Evolutionary conservation across 2,329 filamentous ascomycete genomes (phyloP).

Genomic region (Botrytis aclada): DNA sequence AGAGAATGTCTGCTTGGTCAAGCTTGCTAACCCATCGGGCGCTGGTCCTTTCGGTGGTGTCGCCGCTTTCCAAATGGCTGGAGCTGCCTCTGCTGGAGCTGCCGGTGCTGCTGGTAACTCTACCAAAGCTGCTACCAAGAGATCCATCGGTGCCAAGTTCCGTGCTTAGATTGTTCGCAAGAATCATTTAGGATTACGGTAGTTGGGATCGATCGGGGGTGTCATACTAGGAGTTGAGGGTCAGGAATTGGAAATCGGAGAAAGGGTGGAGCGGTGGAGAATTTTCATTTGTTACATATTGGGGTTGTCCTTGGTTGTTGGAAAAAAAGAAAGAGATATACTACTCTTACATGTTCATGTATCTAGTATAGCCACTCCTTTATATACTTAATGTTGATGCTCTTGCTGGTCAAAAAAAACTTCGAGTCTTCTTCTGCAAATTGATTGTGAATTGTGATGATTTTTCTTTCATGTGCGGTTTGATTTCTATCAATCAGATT

Average conservation of each 20-base stretch:
- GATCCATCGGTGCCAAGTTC: slow-evolving; percentile 20
- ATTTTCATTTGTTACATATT: not conserved
- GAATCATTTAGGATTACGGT: not conserved
- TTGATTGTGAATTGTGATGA: slow-evolving; percentile 1
- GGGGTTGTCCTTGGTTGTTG: slow-evolving; percentile 5
- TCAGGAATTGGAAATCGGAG: not conserved
- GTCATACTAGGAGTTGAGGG: slow-evolving; percentile 2
- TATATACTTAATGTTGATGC: slow-evolving; percentile 4
- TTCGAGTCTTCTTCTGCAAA: not conserved
- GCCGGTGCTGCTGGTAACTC: slow-evolving; percentile 13
- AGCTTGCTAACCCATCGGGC: slow-evolving; percentile 58
- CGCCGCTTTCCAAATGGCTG: slow-evolving; percentile 51
- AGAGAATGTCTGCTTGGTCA: slow-evolving; percentile 58
- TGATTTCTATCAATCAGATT: not conserved
- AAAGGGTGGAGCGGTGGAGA: not conserved
- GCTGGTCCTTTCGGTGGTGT: slow-evolving; percentile 63
- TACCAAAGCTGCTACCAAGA: slow-evolving; percentile 11
- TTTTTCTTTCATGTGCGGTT: not conserved
- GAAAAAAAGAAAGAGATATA: slow-evolving; percentile 16
- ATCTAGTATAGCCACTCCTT: slow-evolving; percentile 14
- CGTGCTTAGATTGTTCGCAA: slow-evolving; percentile 13
- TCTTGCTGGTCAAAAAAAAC: slow-evolving; percentile 13
- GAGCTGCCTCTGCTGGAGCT: slow-evolving; percentile 3
- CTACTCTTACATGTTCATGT: slow-evolving; percentile 11
- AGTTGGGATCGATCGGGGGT: not conserved